These are phyloP conservation scores for Fusarium pseudonygamai DNA, from an alignment of 2,329 filamentous ascomycete species.

Conservation along the genomic window DNA sequence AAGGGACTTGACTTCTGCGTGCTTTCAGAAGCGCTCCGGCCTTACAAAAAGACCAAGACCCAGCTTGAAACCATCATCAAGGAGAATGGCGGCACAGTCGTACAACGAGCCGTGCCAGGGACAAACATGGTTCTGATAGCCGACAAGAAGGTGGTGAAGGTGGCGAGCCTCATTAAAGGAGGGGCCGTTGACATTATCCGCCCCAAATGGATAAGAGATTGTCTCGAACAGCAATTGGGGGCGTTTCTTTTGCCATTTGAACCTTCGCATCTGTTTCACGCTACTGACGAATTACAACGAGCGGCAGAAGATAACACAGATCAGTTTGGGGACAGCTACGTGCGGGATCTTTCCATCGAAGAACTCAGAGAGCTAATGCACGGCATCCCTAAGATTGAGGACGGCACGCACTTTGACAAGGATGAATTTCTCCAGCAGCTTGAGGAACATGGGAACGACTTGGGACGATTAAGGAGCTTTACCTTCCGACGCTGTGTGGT, in stretches of 20 bases:
- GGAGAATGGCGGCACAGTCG: slow-evolving; percentile 80
- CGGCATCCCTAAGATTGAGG: slow-evolving; percentile 61
- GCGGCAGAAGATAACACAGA: slow-evolving; percentile 74
- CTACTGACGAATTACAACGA: slow-evolving; percentile 63
- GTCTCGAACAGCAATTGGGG: slow-evolving; percentile 67
- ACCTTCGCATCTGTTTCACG: slow-evolving; percentile 76
- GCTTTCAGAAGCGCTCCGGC: slow-evolving; percentile 77
- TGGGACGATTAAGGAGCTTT: slow-evolving; percentile 59
- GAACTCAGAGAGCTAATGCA: slow-evolving; percentile 67
- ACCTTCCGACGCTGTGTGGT: slow-evolving; percentile 62
- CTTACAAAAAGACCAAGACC: slow-evolving; percentile 77
- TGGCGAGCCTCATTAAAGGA: slow-evolving; percentile 81
- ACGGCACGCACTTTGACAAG: slow-evolving; percentile 54
- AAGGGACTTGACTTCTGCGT: slow-evolving; percentile 83
- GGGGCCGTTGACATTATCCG: slow-evolving; percentile 77
- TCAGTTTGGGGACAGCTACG: slow-evolving; percentile 83
- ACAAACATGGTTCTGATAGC: slow-evolving; percentile 76
- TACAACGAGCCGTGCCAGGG: slow-evolving; percentile 74
- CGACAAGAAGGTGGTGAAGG: slow-evolving; percentile 83
- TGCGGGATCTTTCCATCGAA: slow-evolving; percentile 70
- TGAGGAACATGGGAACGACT: slow-evolving; percentile 62
- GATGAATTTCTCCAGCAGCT: slow-evolving; percentile 63
- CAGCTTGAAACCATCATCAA: slow-evolving; percentile 86
- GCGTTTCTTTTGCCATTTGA: slow-evolving; percentile 72
- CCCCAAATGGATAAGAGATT: slow-evolving; percentile 86